phyloP scores from a whole-genome alignment of 1,284 basidiomycete genomes.

The Singerocomus inundabilis region DNA sequence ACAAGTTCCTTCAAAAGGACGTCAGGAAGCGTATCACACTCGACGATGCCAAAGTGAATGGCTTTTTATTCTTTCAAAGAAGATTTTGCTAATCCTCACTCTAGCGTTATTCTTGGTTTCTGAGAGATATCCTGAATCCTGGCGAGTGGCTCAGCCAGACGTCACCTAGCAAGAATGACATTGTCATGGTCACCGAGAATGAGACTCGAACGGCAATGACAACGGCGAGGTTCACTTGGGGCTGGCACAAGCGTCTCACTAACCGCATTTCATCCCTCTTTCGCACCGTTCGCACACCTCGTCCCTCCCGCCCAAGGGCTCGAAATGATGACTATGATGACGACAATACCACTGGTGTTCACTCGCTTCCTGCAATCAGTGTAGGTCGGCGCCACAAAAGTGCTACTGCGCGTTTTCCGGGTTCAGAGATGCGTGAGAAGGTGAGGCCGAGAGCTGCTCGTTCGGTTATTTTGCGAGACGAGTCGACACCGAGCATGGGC shows the following conservation, averaged over 20 bases:
- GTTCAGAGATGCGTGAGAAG: constrained; percentile 18
- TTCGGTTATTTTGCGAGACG: constrained; percentile 22
- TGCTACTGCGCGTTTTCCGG: constrained; percentile 7
- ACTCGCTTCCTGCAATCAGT: constrained; percentile 25
- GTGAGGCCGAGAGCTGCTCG: constrained; percentile 18
- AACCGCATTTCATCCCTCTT: constrained; percentile 48
- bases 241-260: constrained; percentile 45
- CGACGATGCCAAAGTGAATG: constrained; percentile 79
- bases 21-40: constrained; percentile 76
- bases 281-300: constrained; percentile 40
- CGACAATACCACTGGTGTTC: constrained; percentile 33
- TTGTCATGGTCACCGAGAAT: constrained; percentile 71
- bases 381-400: constrained; percentile 24
- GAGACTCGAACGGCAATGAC: constrained; percentile 82
- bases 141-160: constrained; percentile 81
- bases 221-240: constrained; percentile 53
- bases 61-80: constrained; percentile 6
- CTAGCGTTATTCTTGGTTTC: constrained; percentile 73
- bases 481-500: constrained; percentile 20
- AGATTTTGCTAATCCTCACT: constrained; percentile 10
- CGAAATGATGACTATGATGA: constrained; percentile 29
- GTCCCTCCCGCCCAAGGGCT: constrained; percentile 34
- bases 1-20: constrained; percentile 83
- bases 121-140: constrained; percentile 70
- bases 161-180: constrained; percentile 56